Evolutionary conservation across 768 basidiomycete species (phyloP).

Genomic region (Auricularia heimuer): DNA sequence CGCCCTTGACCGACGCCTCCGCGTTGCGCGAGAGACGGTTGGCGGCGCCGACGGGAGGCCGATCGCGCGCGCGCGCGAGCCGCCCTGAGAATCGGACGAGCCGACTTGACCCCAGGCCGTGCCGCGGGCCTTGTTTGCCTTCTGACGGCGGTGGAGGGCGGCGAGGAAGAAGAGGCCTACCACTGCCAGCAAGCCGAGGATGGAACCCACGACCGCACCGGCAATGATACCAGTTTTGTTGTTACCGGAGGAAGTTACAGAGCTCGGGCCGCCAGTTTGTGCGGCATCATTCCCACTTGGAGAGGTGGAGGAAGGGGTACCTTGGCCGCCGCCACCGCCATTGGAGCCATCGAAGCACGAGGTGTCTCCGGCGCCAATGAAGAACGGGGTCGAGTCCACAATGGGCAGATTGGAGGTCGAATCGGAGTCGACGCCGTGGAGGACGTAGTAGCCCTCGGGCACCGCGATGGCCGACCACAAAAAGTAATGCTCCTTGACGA

Average conservation of each 20-base stretch:
- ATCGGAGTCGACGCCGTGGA: background rate
- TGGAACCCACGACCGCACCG: background rate
- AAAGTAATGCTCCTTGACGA: background rate
- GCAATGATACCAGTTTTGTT: background rate
- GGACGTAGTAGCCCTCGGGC: background rate
- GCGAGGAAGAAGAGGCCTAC: background rate
- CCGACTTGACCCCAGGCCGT: background rate
- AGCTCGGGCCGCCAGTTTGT: too few species aligned
- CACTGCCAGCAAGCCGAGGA: background rate
- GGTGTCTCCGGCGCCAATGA: background rate
- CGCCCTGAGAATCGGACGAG: background rate
- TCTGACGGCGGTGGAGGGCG: background rate
- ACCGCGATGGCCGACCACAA: background rate
- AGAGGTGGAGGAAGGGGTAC: background rate
- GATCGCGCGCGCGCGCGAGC: background rate
- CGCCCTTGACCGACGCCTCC: background rate
- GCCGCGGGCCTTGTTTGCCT: background rate
- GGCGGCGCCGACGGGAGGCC: background rate
- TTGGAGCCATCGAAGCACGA: background rate
- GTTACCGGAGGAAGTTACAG: background rate
- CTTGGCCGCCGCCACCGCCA: background rate
- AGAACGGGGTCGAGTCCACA: background rate
- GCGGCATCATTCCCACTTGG: background rate
- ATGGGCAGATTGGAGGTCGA: background rate
- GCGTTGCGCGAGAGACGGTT: conserved; percentile 1